These are phyloP conservation scores for Sistotremastrum suecicum DNA, from an alignment of 768 basidiomycete genomes.

Conservation along the genomic window DNA sequence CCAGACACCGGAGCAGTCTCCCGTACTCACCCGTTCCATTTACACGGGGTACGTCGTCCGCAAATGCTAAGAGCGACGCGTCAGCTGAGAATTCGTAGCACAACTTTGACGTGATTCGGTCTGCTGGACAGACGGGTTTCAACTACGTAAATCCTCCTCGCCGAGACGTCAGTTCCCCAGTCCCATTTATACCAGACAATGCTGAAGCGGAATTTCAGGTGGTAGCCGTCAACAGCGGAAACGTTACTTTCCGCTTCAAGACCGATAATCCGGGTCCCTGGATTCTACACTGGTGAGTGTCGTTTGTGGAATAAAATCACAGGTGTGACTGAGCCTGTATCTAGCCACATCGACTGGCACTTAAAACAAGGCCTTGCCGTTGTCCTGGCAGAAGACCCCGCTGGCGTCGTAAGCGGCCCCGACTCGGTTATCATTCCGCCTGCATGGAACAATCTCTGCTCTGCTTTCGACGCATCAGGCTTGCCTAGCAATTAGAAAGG, in stretches of 20 bases:
- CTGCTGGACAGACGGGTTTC: not conserved
- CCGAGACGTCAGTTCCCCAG: not conserved
- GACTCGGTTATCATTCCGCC: no score
- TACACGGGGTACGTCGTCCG: not conserved
- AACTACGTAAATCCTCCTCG: not conserved
- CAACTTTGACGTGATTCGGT: not conserved
- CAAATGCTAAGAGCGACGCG: not conserved
- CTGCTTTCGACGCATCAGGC: no score
- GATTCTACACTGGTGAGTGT: not conserved
- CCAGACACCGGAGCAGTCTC: not conserved
- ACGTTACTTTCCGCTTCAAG: slow-evolving; percentile 1
- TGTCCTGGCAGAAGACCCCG: no score
- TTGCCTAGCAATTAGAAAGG: no score
- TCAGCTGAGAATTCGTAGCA: not conserved
- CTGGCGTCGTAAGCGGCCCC: no score
- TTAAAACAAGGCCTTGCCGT: no score
- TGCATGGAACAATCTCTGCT: no score
- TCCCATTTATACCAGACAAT: no score
- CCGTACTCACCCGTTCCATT: slow-evolving; percentile 3
- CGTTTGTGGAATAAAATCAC: no score
- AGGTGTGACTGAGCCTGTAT: no score
- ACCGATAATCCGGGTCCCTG: slow-evolving; percentile 5
- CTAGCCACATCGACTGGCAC: no score
- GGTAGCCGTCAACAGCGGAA: not conserved
- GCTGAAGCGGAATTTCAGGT: no score